Evolutionary conservation across 2,329 filamentous ascomycete species (phyloP).

Genomic region (Trichoderma brevicompactum): DNA sequence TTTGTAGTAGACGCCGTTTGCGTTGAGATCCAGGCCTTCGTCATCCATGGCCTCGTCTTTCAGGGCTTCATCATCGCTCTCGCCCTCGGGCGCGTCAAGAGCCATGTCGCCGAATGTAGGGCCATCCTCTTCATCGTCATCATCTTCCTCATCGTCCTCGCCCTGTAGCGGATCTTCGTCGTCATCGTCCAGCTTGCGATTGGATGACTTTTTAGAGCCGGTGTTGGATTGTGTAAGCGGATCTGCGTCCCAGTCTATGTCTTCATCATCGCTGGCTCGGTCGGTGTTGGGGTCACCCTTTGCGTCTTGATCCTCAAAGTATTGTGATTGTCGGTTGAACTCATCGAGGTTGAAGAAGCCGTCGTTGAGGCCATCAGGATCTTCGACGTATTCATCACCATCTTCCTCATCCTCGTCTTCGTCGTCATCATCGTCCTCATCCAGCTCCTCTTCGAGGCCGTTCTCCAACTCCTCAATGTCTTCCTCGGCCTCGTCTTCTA

Average conservation of each 20-base stretch:
- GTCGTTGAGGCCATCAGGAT: constrained; percentile 88
- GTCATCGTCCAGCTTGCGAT: constrained; percentile 42
- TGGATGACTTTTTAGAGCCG: constrained; percentile 35
- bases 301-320: constrained; percentile 83
- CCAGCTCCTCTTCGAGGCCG: constrained; percentile 19
- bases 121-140: constrained; percentile 72
- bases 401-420: constrained; percentile 48
- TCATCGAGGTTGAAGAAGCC: constrained; percentile 98
- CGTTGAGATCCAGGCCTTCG: constrained; percentile 68
- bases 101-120: constrained; percentile 84
- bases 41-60: constrained; percentile 59
- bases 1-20: constrained; percentile 86
- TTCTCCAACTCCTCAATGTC: constrained; percentile 33
- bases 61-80: constrained; percentile 64
- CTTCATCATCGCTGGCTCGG: constrained; percentile 78
- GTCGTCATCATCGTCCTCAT: constrained; percentile 44
- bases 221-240: constrained; percentile 57
- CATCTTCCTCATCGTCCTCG: constrained; percentile 56
- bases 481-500: constrained; percentile 37
- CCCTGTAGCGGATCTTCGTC: constrained; percentile 64
- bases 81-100: constrained; percentile 73
- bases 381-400: constrained; percentile 53
- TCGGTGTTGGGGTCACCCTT: constrained; percentile 76
- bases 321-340: constrained; percentile 93
- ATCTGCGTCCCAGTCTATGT: constrained; percentile 85